Evolutionary conservation across 1,139 yeast species (phyloP).

Genomic region (Yamadazyma songkhlaensis): DNA sequence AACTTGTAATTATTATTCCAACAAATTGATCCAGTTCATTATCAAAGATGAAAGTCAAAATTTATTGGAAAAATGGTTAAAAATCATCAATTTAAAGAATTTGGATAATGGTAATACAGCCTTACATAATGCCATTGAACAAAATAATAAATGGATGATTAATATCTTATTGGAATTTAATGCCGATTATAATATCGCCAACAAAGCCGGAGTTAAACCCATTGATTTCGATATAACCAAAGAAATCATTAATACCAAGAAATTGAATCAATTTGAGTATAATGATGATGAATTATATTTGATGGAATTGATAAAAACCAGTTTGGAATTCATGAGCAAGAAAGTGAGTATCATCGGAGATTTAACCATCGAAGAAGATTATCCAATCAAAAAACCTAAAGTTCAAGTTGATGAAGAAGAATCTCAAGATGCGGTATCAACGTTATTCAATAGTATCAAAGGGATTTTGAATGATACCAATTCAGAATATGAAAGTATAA

Average conservation of each 20-base stretch:
- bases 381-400: slow-evolving; percentile 12
- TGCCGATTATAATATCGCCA: slow-evolving; percentile 76
- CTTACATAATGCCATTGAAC: slow-evolving; percentile 85
- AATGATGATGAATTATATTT: slow-evolving; percentile 25
- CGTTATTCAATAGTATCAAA: slow-evolving; percentile 41
- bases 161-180: slow-evolving; percentile 80
- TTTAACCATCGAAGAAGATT: slow-evolving; percentile 17
- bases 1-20: slow-evolving; percentile 63
- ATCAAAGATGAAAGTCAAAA: slow-evolving; percentile 44
- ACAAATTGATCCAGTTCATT: slow-evolving; percentile 77
- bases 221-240: slow-evolving; percentile 74
- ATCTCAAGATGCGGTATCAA: slow-evolving; percentile 20
- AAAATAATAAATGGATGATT: slow-evolving; percentile 78
- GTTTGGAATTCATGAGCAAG: slow-evolving; percentile 31
- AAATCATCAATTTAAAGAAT: slow-evolving; percentile 75
- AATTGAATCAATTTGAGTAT: slow-evolving; percentile 14
- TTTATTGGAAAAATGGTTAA: slow-evolving; percentile 61
- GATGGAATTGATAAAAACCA: slow-evolving; percentile 35
- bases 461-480: slow-evolving; percentile 39
- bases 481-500: slow-evolving; percentile 36
- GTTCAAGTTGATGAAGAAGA: slow-evolving; percentile 5
- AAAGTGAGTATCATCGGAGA: slow-evolving; percentile 24
- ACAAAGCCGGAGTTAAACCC: slow-evolving; percentile 84
- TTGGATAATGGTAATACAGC: slow-evolving; percentile 80
- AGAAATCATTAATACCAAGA: slow-evolving; percentile 20